Percentiles rank a stretch among this genome's conserved stretches.
phyloP scores from a whole-genome alignment of 164 flowering plant species.

The Chimonanthus praecox region DNA sequence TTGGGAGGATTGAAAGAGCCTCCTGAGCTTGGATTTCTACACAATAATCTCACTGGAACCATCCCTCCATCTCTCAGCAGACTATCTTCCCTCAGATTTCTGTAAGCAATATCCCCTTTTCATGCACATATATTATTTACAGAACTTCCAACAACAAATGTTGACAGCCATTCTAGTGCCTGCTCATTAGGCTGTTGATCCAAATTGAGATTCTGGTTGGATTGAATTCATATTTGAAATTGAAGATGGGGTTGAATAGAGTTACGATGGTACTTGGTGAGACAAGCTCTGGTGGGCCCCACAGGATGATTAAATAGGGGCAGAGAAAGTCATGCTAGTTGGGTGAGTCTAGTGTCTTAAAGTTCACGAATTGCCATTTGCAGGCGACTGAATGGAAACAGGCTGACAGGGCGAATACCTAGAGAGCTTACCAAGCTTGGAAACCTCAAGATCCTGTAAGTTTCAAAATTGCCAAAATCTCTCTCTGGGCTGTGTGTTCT shows the following conservation, averaged over 20 bases:
- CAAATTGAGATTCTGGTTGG: too few species aligned
- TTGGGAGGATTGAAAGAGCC: slow-evolving; percentile 60
- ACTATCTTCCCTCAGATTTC: slow-evolving; percentile 54
- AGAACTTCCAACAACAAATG: background rate
- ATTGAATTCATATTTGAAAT: too few species aligned
- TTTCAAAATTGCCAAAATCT: background rate
- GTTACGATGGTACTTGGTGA: too few species aligned
- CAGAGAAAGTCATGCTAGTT: too few species aligned
- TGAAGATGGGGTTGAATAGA: too few species aligned
- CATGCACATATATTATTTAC: background rate
- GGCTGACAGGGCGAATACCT: slow-evolving; percentile 61
- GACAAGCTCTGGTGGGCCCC: too few species aligned
- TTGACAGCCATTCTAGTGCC: background rate
- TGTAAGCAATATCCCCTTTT: slow-evolving; percentile 30
- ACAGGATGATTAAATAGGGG: too few species aligned
- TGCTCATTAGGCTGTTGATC: too few species aligned
- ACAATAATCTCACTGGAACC: slow-evolving; percentile 67
- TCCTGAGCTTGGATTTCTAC: slow-evolving; percentile 65
- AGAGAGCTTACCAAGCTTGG: slow-evolving; percentile 61
- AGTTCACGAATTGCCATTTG: background rate
- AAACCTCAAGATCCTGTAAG: slow-evolving; percentile 64
- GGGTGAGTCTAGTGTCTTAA: too few species aligned
- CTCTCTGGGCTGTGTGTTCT: background rate
- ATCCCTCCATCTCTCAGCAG: slow-evolving; percentile 61
- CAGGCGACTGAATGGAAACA: slow-evolving; percentile 68